These are phyloP conservation scores for Xylaria grammica DNA, from an alignment of 495 filamentous ascomycete species.

Conservation along the genomic window DNA sequence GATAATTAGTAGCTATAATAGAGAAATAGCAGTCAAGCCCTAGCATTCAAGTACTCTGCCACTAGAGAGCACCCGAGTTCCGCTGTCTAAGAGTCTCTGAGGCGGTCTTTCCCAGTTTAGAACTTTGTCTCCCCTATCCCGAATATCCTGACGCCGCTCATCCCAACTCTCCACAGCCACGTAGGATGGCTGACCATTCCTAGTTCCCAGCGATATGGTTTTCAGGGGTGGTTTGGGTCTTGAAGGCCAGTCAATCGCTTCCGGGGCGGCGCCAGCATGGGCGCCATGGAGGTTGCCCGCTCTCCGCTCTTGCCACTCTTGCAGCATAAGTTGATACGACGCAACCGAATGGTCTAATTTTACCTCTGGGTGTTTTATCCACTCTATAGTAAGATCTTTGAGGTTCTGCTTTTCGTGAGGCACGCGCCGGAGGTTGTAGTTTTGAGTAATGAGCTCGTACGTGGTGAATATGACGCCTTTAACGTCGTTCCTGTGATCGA, in stretches of 20 bases:
- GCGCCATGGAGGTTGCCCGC: neutral
- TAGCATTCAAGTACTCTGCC: constrained; percentile 1
- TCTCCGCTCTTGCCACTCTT: neutral
- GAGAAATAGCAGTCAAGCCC: neutral
- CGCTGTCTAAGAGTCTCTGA: constrained; percentile 1
- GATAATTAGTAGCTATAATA: no score
- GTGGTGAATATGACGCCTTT: constrained; percentile 4
- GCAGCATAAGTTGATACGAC: neutral
- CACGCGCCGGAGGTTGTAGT: neutral
- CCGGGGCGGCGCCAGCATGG: neutral
- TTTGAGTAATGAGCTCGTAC: constrained; percentile 6
- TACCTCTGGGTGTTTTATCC: constrained; percentile 3
- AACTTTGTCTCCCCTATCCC: neutral
- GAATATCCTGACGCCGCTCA: neutral
- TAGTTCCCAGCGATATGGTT: neutral
- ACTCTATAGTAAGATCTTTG: neutral
- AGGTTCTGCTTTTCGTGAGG: neutral
- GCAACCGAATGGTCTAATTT: neutral
- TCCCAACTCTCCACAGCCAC: neutral
- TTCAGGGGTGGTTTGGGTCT: neutral
- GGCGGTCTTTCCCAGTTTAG: constrained; percentile 11
- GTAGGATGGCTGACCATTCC: neutral
- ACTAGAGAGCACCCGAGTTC: neutral
- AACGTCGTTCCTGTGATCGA: neutral
- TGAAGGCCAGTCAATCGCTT: constrained; percentile 3